Conservation (phyloP, 495 filamentous ascomycete genomes). For the Geoglossum glabrum region DNA sequence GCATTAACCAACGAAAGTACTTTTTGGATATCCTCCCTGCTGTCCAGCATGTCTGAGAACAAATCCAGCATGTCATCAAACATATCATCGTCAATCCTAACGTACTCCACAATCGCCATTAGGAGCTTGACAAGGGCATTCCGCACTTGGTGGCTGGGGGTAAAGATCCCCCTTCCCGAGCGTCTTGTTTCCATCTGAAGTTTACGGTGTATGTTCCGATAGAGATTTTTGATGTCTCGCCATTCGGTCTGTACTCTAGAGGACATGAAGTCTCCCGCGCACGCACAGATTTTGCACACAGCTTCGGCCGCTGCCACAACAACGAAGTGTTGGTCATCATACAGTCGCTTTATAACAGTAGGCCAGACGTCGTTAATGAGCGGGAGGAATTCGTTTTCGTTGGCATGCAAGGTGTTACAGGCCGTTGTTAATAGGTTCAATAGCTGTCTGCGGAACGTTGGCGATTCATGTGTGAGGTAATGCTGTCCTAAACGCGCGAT, state of each 20-base stretch:
- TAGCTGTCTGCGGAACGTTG: conserved; percentile 20
- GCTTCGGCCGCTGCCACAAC: conserved; percentile 44
- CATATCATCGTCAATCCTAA: conserved; percentile 37
- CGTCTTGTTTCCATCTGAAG: background rate
- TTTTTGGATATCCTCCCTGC: conserved; percentile 25
- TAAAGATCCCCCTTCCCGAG: conserved; percentile 17
- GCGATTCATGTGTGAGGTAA: conserved; percentile 18
- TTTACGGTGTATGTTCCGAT: background rate
- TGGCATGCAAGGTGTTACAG: conserved; percentile 52
- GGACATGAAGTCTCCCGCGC: conserved; percentile 65
- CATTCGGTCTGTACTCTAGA: conserved; percentile 52
- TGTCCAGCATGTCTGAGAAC: conserved; percentile 29
- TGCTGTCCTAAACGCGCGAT: conserved; percentile 21
- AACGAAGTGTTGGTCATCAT: conserved; percentile 60
- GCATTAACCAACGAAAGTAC: conserved; percentile 40
- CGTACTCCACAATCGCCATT: conserved; percentile 29
- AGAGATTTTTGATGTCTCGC: conserved; percentile 26
- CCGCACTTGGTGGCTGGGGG: conserved; percentile 36
- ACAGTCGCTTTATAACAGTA: conserved; percentile 44
- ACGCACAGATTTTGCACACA: conserved; percentile 36
- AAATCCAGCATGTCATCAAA: conserved; percentile 49
- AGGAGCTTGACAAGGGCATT: conserved; percentile 35
- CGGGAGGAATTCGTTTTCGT: conserved; percentile 69
- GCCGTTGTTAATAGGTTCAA: conserved; percentile 36
- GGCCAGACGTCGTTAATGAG: conserved; percentile 83